Evolutionary conservation across 495 filamentous ascomycete species (phyloP).

Genomic region (Penicillium flavigenum): DNA sequence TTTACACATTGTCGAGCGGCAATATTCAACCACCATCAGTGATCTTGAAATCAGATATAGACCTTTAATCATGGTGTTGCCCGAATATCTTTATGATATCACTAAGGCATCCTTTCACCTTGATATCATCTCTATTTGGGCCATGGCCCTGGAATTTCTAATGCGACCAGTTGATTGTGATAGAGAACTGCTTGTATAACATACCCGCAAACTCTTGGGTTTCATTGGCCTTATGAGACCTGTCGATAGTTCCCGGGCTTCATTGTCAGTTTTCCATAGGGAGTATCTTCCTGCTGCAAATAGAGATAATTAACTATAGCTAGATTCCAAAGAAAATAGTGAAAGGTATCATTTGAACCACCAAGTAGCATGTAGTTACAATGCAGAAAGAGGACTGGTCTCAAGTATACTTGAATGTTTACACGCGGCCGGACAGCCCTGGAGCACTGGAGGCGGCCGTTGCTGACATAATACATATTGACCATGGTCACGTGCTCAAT

Average conservation of each 20-base stretch:
- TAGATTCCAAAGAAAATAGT: neutral
- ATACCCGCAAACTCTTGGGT: neutral
- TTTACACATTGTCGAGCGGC: neutral
- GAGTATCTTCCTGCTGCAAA: neutral
- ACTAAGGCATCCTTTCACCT: neutral
- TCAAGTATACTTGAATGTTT: neutral
- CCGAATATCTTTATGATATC: neutral
- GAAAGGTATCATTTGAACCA: neutral
- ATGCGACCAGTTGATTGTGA: neutral
- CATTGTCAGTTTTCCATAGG: neutral
- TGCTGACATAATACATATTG: slow-evolving; percentile 9
- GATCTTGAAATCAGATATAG: neutral
- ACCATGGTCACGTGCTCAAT: slow-evolving; percentile 23
- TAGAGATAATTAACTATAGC: neutral
- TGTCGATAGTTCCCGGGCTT: neutral
- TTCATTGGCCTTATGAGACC: neutral
- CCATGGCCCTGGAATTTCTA: neutral
- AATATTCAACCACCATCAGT: neutral
- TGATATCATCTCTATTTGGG: neutral
- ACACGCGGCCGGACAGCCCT: too few species aligned
- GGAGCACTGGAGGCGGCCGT: too few species aligned
- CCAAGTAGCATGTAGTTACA: neutral
- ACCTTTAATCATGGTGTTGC: neutral
- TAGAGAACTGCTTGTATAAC: neutral
- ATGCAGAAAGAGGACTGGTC: neutral